Percentiles rank a stretch among this genome's conserved stretches.
These are phyloP conservation scores for Uncinocarpus reesii DNA, from an alignment of 2,329 filamentous ascomycete species.

Conservation along the genomic window DNA sequence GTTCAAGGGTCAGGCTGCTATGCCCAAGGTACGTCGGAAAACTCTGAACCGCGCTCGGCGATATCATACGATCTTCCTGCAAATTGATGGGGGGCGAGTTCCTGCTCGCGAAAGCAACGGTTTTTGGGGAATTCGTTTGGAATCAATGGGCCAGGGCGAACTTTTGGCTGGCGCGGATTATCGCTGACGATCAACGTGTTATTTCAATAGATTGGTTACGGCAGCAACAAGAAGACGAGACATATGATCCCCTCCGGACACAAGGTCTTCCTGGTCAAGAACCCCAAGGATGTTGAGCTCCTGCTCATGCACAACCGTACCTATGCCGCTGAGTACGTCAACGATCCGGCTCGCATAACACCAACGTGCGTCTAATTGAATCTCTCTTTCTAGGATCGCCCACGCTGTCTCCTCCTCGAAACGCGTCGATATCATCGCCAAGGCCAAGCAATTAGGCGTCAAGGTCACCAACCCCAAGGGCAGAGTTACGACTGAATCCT, in stretches of 20 bases:
- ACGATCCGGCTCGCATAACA: not conserved
- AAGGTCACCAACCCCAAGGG: constrained; percentile 99
- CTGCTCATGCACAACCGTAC: constrained; percentile 99
- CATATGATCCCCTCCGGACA: constrained; percentile 98
- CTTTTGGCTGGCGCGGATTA: not conserved
- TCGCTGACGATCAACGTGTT: constrained; percentile 3
- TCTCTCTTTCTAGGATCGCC: constrained; percentile 59
- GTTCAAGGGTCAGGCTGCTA: constrained; percentile 88
- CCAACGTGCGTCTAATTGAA: constrained; percentile 29
- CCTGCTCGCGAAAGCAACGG: too few relatives aligned
- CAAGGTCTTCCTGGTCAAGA: constrained; percentile 99
- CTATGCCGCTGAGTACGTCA: constrained; percentile 91
- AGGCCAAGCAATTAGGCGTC: constrained; percentile 95
- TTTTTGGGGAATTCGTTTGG: not conserved
- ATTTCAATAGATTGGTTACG: constrained; percentile 75
- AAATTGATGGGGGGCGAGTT: not conserved
- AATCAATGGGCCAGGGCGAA: not conserved
- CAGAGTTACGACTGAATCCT: constrained; percentile 84
- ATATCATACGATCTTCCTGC: not conserved
- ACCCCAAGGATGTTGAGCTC: constrained; percentile 88
- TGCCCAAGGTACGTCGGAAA: constrained; percentile 82
- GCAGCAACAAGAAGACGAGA: constrained; percentile 98
- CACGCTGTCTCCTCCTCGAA: constrained; percentile 97
- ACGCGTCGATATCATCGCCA: constrained; percentile 93
- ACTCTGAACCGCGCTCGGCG: not conserved